Evolutionary conservation across 2,329 filamentous ascomycete species (phyloP).

Genomic region (Didymella sp.): DNA sequence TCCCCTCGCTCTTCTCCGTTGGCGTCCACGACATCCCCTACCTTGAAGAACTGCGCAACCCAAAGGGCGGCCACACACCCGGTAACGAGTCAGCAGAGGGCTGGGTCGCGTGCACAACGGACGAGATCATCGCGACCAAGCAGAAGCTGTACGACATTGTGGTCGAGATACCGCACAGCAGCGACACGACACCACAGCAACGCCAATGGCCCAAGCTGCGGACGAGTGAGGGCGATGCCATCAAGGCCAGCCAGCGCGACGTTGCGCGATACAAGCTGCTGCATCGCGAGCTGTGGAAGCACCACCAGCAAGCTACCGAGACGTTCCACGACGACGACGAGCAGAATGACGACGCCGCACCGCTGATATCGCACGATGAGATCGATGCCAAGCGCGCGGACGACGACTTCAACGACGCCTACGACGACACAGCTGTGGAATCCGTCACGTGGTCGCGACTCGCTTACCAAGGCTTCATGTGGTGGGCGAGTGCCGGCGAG

Average conservation of each 20-base stretch:
- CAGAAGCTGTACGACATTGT: constrained; percentile 87
- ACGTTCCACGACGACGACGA: constrained; percentile 33
- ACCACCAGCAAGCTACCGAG: constrained; percentile 33
- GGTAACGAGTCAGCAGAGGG: constrained; percentile 62
- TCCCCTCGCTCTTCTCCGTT: constrained; percentile 87
- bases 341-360: constrained; percentile 33
- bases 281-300: constrained; percentile 46
- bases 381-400: constrained; percentile 39
- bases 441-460: constrained; percentile 71
- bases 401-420: constrained; percentile 46
- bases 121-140: constrained; percentile 89
- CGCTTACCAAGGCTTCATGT: constrained; percentile 84
- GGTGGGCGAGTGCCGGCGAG: constrained; percentile 87
- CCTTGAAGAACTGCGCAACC: constrained; percentile 66
- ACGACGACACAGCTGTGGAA: constrained; percentile 57
- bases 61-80: constrained; percentile 43
- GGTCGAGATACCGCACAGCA: constrained; percentile 75
- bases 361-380: constrained; percentile 33
- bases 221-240: constrained; percentile 63
- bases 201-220: constrained; percentile 80
- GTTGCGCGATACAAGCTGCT: constrained; percentile 69
- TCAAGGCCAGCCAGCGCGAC: constrained; percentile 91
- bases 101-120: constrained; percentile 95
- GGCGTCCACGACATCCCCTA: constrained; percentile 91
- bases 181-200: constrained; percentile 60